These are phyloP conservation scores for Ogataea kodamae DNA, from an alignment of 805 yeast species.

Conservation along the genomic window DNA sequence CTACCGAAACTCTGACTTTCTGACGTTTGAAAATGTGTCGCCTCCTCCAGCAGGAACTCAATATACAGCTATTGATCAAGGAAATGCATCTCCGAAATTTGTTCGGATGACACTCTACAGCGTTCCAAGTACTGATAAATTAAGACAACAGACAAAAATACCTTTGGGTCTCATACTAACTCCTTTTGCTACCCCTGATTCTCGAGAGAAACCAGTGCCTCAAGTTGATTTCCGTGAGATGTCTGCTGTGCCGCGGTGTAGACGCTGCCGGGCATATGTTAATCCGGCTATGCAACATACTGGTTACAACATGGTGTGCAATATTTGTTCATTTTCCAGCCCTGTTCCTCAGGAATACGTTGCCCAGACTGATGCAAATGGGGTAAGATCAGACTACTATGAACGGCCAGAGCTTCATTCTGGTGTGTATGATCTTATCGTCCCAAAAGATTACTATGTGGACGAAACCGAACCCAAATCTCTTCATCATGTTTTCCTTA, in stretches of 20 bases:
- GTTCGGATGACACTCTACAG: constrained; percentile 77
- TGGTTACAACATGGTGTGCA: constrained; percentile 70
- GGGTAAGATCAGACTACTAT: constrained; percentile 59
- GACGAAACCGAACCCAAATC: constrained; percentile 39
- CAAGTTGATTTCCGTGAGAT: constrained; percentile 54
- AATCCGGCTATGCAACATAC: constrained; percentile 77
- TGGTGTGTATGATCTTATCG: constrained; percentile 84
- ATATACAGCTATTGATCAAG: constrained; percentile 72
- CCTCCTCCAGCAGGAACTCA: constrained; percentile 84
- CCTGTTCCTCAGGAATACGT: constrained; percentile 64
- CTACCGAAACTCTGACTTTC: constrained; percentile 45
- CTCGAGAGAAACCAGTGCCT: constrained; percentile 59
- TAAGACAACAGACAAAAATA: constrained; percentile 64
- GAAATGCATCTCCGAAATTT: constrained; percentile 76
- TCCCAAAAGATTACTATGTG: constrained; percentile 67
- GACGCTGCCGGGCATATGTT: constrained; percentile 85
- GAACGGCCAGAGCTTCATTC: constrained; percentile 70
- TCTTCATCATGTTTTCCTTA: constrained; percentile 65
- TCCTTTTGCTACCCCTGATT: constrained; percentile 69
- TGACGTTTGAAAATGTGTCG: constrained; percentile 69
- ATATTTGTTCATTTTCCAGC: constrained; percentile 79
- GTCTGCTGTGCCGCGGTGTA: constrained; percentile 82
- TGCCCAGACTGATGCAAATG: constrained; percentile 57
- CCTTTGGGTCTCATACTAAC: constrained; percentile 80
- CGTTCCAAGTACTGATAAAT: constrained; percentile 69